These are phyloP conservation scores for Sphaerulina vaccinii DNA, from an alignment of 2,329 filamentous ascomycete species.

Conservation along the genomic window DNA sequence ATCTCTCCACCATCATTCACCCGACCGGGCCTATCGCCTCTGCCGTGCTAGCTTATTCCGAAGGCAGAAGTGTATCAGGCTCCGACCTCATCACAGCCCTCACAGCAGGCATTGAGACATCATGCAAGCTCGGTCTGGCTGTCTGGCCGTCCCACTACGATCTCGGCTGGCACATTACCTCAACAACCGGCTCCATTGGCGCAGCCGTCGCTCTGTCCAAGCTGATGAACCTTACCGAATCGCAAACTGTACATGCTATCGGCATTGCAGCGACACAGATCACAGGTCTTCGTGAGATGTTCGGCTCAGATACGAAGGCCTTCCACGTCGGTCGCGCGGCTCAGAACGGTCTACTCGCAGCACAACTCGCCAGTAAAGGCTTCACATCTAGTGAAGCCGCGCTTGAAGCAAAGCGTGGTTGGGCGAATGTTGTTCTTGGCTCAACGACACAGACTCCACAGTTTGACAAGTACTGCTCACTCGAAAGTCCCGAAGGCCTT, in stretches of 20 bases:
- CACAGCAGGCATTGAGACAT: constrained; percentile 53
- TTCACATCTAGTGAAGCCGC: constrained; percentile 49
- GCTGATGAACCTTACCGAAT: constrained; percentile 43
- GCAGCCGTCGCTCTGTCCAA: constrained; percentile 55
- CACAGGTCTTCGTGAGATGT: constrained; percentile 55
- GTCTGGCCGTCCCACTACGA: constrained; percentile 58
- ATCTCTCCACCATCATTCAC: constrained; percentile 57
- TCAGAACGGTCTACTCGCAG: constrained; percentile 52
- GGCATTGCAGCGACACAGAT: constrained; percentile 56
- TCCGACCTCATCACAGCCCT: constrained; percentile 53
- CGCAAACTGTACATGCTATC: constrained; percentile 51
- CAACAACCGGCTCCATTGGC: constrained; percentile 53
- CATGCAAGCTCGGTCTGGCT: constrained; percentile 53
- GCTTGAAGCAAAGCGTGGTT: constrained; percentile 55
- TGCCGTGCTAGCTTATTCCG: constrained; percentile 51
- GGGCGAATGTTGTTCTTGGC: constrained; percentile 52
- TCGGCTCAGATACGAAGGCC: constrained; percentile 56
- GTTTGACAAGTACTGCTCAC: constrained; percentile 41
- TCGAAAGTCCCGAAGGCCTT: constrained; percentile 30
- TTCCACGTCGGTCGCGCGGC: constrained; percentile 56
- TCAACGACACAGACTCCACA: constrained; percentile 37
- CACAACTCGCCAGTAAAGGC: constrained; percentile 48
- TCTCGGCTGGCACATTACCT: constrained; percentile 58
- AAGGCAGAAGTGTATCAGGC: constrained; percentile 41
- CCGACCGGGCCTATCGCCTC: constrained; percentile 53